A percentile compares a stretch with the other conserved stretches of the same genome.
Evolutionary conservation across 352 stramenopile species (phyloP).

Genomic region (Pythium monospermum): DNA sequence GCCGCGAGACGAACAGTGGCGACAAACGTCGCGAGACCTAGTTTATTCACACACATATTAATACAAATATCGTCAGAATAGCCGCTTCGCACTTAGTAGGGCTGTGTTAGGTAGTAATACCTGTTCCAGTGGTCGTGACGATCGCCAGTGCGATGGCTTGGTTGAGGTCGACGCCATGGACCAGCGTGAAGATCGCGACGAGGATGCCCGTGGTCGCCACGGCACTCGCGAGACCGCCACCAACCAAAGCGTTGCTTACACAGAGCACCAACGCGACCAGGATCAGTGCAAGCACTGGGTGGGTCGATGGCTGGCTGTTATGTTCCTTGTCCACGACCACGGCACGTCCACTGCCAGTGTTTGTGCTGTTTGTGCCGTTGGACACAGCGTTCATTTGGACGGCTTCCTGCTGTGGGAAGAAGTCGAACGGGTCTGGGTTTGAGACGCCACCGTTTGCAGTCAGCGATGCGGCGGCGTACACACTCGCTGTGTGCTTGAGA

Average conservation of each 20-base stretch:
- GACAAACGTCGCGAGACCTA: conserved; percentile 12
- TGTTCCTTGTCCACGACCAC: background rate
- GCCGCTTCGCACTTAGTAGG: no score
- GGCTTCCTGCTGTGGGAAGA: conserved; percentile 1
- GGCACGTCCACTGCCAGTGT: no score
- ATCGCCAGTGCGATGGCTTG: conserved; percentile 11
- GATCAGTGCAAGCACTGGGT: conserved; percentile 16
- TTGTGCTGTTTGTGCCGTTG: conserved; percentile 6
- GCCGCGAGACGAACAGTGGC: conserved; percentile 15
- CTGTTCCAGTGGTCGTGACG: conserved; percentile 8
- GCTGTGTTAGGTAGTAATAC: no score
- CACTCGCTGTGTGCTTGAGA: conserved; percentile 17
- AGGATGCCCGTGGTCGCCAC: conserved; percentile 12
- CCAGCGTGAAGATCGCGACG: conserved; percentile 13
- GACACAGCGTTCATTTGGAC: conserved; percentile 2
- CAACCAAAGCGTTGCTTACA: conserved; percentile 12
- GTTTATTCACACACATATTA: no score
- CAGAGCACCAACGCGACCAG: conserved; percentile 15
- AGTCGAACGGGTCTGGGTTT: background rate
- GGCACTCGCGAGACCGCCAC: conserved; percentile 1
- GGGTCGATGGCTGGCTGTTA: background rate
- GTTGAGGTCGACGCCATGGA: conserved; percentile 9
- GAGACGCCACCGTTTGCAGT: conserved; percentile 9
- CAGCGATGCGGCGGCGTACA: conserved; percentile 22
- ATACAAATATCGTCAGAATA: no score